Evolutionary conservation across 352 stramenopile species (phyloP).

Genomic region (Aphanomyces stellatus): DNA sequence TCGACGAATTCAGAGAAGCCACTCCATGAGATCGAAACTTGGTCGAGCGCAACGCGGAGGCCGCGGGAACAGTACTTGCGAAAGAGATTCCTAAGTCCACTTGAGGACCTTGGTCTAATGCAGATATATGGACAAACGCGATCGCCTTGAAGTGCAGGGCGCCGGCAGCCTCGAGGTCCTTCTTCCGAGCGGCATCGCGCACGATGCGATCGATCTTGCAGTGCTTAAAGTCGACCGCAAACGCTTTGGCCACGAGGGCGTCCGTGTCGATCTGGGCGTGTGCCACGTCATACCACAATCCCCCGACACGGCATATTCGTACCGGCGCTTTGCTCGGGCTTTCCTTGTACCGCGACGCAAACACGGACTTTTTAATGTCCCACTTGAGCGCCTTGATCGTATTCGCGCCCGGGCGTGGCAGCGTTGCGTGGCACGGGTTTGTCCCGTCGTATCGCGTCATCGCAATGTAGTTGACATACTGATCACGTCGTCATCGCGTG

Average conservation of each 20-base stretch:
- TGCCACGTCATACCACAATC: neutral
- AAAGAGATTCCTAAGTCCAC: slow-evolving; percentile 33
- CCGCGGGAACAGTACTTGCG: slow-evolving; percentile 57
- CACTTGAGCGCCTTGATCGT: slow-evolving; percentile 33
- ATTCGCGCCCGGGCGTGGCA: slow-evolving; percentile 43
- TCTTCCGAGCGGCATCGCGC: slow-evolving; percentile 42
- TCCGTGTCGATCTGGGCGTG: slow-evolving; percentile 51
- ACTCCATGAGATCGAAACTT: slow-evolving; percentile 58
- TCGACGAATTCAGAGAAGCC: slow-evolving; percentile 62
- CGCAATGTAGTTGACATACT: slow-evolving; percentile 47
- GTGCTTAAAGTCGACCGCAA: slow-evolving; percentile 53
- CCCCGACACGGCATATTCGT: neutral
- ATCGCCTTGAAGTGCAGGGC: slow-evolving; percentile 46
- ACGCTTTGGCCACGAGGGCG: slow-evolving; percentile 52
- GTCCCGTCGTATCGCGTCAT: slow-evolving; percentile 40
- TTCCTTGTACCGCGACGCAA: slow-evolving; percentile 32
- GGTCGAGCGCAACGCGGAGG: slow-evolving; percentile 41
- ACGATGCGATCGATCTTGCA: slow-evolving; percentile 73
- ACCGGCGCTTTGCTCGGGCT: slow-evolving; percentile 16
- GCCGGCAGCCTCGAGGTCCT: slow-evolving; percentile 51
- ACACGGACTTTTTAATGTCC: slow-evolving; percentile 80
- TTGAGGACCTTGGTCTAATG: too few relatives aligned
- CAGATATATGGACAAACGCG: too few relatives aligned
- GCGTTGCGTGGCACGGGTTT: slow-evolving; percentile 63
- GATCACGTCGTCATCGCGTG: slow-evolving; percentile 23